Evolutionary conservation across 352 stramenopile genomes (phyloP).

Genomic region (Globisporangium rhizosaccharum): DNA sequence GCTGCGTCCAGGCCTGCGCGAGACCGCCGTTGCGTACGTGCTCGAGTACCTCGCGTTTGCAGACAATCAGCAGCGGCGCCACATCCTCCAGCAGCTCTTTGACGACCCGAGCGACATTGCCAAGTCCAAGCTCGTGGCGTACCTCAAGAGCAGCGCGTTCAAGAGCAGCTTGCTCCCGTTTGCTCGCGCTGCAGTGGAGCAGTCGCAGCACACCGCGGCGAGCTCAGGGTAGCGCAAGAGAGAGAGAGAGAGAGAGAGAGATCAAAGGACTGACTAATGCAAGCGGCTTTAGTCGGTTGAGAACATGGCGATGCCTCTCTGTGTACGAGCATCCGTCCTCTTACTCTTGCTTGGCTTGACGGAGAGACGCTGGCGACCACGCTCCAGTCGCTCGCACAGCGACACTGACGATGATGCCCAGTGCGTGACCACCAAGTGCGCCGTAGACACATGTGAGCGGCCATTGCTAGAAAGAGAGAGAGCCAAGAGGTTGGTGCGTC

Average conservation of each 20-base stretch:
- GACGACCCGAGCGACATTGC: slow-evolving; percentile 69
- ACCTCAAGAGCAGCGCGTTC: slow-evolving; percentile 68
- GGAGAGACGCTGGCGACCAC: neutral
- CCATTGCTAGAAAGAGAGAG: slow-evolving; percentile 56
- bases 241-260: neutral
- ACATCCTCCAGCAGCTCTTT: slow-evolving; percentile 63
- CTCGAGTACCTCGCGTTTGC: slow-evolving; percentile 68
- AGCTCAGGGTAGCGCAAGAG: neutral
- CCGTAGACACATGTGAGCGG: slow-evolving; percentile 81
- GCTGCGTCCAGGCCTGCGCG: slow-evolving; percentile 45
- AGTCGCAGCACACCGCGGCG: neutral
- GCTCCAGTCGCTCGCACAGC: neutral
- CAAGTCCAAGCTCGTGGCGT: slow-evolving; percentile 66
- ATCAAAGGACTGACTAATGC: neutral
- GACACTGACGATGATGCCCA: slow-evolving; percentile 28
- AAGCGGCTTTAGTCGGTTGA: too few relatives aligned
- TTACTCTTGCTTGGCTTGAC: slow-evolving; percentile 9
- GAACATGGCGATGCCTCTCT: too few relatives aligned
- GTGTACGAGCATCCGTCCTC: too few relatives aligned
- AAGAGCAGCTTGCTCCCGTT: slow-evolving; percentile 33
- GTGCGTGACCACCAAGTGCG: slow-evolving; percentile 34
- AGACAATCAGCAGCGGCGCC: slow-evolving; percentile 30
- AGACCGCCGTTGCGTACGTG: slow-evolving; percentile 55
- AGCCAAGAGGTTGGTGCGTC: neutral
- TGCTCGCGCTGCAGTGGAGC: slow-evolving; percentile 3